These are phyloP conservation scores for Irpex lacteus DNA, from an alignment of 1,284 basidiomycete genomes.

Conservation along the genomic window DNA sequence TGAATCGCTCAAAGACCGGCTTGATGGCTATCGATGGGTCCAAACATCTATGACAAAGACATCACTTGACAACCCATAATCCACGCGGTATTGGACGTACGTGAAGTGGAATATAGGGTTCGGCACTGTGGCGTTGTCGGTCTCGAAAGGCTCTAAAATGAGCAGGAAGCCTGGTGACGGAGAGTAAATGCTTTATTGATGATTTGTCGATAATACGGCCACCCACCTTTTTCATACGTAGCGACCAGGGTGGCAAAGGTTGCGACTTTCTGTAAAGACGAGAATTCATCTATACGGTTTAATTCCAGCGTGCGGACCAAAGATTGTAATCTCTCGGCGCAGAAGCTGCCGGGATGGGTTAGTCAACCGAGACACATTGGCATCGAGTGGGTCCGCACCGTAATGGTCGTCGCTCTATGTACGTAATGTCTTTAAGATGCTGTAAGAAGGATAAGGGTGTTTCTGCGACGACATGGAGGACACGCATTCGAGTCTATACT, in stretches of 20 bases:
- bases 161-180: slow-evolving; percentile 80
- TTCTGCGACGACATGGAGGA: slow-evolving; percentile 99
- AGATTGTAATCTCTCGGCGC: slow-evolving; percentile 93
- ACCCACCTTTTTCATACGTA: slow-evolving; percentile 93
- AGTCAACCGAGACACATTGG: not conserved
- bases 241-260: slow-evolving; percentile 96
- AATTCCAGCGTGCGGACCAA: slow-evolving; percentile 93
- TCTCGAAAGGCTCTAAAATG: slow-evolving; percentile 98
- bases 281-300: slow-evolving; percentile 88
- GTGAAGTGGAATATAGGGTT: slow-evolving; percentile 99
- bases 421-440: slow-evolving; percentile 98
- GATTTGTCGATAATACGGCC: not conserved
- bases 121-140: slow-evolving; percentile 97
- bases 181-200: slow-evolving; percentile 2
- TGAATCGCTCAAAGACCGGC: slow-evolving; percentile 98
- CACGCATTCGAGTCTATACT: slow-evolving; percentile 91
- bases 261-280: slow-evolving; percentile 93
- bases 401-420: slow-evolving; percentile 95
- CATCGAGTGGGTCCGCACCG: slow-evolving; percentile 46
- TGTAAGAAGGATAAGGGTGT: slow-evolving; percentile 98
- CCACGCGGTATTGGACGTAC: slow-evolving; percentile 42
- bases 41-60: slow-evolving; percentile 69
- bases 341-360: slow-evolving; percentile 64
- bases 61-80: not conserved
- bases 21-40: slow-evolving; percentile 98